Evolutionary conservation across 2,329 filamentous ascomycete species (phyloP).

Genomic region (Diaporthe capsici): DNA sequence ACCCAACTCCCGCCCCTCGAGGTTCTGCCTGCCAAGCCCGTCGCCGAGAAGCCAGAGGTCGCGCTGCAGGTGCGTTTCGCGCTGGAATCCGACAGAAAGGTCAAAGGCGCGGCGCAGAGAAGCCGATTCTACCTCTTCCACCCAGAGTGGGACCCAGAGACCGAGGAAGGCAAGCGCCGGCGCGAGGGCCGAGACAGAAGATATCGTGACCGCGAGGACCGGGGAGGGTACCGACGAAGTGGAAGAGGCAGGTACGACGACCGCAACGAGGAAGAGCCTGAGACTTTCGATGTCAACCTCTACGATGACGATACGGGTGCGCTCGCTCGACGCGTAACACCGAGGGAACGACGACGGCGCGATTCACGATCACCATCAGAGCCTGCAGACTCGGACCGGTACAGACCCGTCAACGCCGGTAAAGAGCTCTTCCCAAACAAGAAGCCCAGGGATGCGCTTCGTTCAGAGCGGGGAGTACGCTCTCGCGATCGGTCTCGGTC

Average conservation of each 20-base stretch:
- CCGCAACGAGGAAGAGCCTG: conserved; percentile 71
- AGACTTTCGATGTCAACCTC: conserved; percentile 78
- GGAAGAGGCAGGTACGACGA: conserved; percentile 67
- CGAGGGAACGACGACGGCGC: conserved; percentile 29
- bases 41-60: conserved; percentile 77
- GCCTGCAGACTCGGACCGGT: conserved; percentile 46
- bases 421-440: conserved; percentile 75
- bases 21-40: conserved; percentile 76
- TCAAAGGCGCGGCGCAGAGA: conserved; percentile 80
- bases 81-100: conserved; percentile 83
- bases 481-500: conserved; percentile 67
- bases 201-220: conserved; percentile 65
- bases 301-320: conserved; percentile 79
- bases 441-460: conserved; percentile 43
- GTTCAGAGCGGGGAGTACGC: conserved; percentile 48
- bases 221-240: conserved; percentile 58
- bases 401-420: conserved; percentile 58
- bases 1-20: conserved; percentile 73
- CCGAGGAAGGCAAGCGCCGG: conserved; percentile 62
- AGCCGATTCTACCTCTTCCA: conserved; percentile 95
- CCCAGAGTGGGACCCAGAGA: conserved; percentile 88
- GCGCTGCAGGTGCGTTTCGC: conserved; percentile 81
- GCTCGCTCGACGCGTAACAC: conserved; percentile 49
- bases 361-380: conserved; percentile 39
- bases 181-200: conserved; percentile 69